Evolutionary conservation across 352 stramenopile species (phyloP), one percentile per base, ranked within the genome.

Genomic region (Phytophthora megakarya): DNA sequence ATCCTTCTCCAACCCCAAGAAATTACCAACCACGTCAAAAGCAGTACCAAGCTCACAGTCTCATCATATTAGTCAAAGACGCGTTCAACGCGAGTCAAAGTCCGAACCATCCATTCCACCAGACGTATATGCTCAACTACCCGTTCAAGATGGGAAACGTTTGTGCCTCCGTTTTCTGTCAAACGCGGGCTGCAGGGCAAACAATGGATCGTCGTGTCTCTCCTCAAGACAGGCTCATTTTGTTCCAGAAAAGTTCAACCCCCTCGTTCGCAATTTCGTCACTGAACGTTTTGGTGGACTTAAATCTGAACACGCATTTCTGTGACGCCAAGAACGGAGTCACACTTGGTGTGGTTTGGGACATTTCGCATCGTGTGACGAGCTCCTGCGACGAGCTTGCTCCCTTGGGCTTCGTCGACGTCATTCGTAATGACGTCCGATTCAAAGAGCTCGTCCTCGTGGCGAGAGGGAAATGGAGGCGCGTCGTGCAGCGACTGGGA

Each of bases 101-200:
- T 18, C 19, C 6, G 42, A 49, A 35, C 23, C n/a, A 9, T 39
- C 46, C 9, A 39, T 54, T 43, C 46, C 46, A n/a, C 5, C 46
- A 10, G 32, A 42, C 16, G 52, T 61, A 7, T 43, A 25, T n/a
- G 25, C 33, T 12, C 44, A 54, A 10, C 21, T 63, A 9, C 45
- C 54, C 26, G 37, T 16, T n/a, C n/a, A n/a, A n/a, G n/a, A n/a
- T n/a, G n/a, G n/a, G n/a, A n/a, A n/a, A n/a, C n/a, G n/a, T n/a
- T 33, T 58, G 6, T 58, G 57, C 28, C 37, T 65, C 18, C 19
- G 57, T 16, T 58, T 49, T 30, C 19, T 58, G 2, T 65, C 57
- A 1, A 65, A 65, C 22, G 46, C 21, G n/a, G 15, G 57, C 0
- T 48, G 21, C 42, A 48, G 19, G 19, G 23, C 21, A 8, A 48